These are phyloP conservation scores for Penicillium occitanis DNA, from an alignment of 2,329 filamentous ascomycete species.

Conservation along the genomic window DNA sequence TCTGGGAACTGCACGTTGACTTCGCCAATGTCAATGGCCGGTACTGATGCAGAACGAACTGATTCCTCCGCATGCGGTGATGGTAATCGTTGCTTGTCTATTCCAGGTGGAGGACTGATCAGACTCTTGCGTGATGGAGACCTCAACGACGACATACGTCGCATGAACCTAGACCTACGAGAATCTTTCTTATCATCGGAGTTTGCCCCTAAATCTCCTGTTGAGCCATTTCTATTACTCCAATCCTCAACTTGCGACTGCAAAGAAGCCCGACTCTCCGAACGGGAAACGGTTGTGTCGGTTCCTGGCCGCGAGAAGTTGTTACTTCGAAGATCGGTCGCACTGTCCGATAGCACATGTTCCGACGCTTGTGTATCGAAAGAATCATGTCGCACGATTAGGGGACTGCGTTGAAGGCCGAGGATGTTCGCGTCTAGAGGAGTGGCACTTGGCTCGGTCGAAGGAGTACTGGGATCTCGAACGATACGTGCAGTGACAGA, in stretches of 20 bases:
- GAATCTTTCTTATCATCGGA: constrained; percentile 55
- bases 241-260: constrained; percentile 38
- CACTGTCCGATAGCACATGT: constrained; percentile 7
- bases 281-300: constrained; percentile 34
- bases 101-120: constrained; percentile 36
- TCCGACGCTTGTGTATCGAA: constrained; percentile 33
- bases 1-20: constrained; percentile 98
- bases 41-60: constrained; percentile 33
- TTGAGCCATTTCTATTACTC: neutral
- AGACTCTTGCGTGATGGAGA: constrained; percentile 51
- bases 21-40: constrained; percentile 74
- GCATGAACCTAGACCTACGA: constrained; percentile 62
- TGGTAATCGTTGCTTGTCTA: constrained; percentile 16
- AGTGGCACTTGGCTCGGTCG: constrained; percentile 30
- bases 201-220: constrained; percentile 27
- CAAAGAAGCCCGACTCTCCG: constrained; percentile 44
- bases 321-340: constrained; percentile 9
- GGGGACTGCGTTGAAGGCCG: constrained; percentile 55
- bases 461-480: constrained; percentile 56
- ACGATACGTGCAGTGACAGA: constrained; percentile 85
- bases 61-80: constrained; percentile 28
- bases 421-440: constrained; percentile 35
- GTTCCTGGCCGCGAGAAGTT: constrained; percentile 40
- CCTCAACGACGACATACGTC: constrained; percentile 62
- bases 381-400: constrained; percentile 67